Evolutionary conservation across 2,329 filamentous ascomycete species (phyloP).

Genomic region (Xylariales sp.): DNA sequence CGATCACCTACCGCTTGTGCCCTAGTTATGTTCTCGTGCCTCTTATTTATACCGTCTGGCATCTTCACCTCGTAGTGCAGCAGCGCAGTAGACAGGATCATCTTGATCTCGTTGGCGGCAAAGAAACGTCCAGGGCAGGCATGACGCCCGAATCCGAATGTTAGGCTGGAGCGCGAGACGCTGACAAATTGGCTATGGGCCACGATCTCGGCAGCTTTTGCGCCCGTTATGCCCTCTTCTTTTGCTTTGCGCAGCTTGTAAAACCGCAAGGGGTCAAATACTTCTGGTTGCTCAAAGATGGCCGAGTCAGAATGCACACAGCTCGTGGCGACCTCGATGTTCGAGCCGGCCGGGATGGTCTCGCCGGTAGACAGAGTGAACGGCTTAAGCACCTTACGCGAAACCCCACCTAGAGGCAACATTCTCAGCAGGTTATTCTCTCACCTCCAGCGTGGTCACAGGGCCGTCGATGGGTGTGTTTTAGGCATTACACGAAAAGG

Average conservation of each 20-base stretch:
- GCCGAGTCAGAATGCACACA: conserved; percentile 24
- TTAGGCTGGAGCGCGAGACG: conserved; percentile 18
- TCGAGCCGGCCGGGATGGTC: conserved; percentile 31
- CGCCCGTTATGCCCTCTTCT: no score
- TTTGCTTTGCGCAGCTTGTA: conserved; percentile 18
- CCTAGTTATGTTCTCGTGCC: conserved; percentile 2
- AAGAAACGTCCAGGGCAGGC: conserved; percentile 32
- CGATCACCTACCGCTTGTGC: conserved; percentile 5
- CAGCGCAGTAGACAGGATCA: conserved; percentile 28
- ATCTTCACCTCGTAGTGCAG: conserved; percentile 27
- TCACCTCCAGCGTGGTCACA: no score
- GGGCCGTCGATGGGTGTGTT: no score
- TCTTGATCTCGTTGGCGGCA: conserved; percentile 33
- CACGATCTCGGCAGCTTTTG: conserved; percentile 16
- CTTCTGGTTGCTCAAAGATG: conserved; percentile 19
- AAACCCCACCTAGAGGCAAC: conserved; percentile 28
- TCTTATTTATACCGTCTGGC: conserved; percentile 3
- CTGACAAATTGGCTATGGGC: conserved; percentile 16
- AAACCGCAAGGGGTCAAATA: conserved; percentile 26
- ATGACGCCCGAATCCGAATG: conserved; percentile 22
- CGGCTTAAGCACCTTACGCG: conserved; percentile 37
- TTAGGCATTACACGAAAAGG: no score
- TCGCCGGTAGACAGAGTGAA: conserved; percentile 46
- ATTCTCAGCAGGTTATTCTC: no score
- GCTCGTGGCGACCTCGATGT: conserved; percentile 28